Evolutionary conservation across 2,329 filamentous ascomycete species (phyloP).

Genomic region (Fusarium aywerte): DNA sequence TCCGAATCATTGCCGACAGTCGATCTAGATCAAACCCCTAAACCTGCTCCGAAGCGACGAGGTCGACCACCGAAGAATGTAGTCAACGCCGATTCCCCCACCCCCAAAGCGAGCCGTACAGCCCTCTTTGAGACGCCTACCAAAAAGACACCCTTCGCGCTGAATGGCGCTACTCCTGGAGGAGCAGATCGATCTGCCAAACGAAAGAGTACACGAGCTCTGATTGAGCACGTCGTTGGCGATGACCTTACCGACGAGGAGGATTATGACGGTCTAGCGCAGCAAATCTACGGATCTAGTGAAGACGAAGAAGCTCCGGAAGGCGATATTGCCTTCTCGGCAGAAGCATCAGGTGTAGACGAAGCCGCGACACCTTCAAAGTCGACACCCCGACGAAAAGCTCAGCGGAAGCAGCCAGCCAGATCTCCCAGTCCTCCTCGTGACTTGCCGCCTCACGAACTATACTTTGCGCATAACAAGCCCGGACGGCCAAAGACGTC

Average conservation of each 20-base stretch:
- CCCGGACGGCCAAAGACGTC: conserved; percentile 85
- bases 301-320: conserved; percentile 59
- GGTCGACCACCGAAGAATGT: conserved; percentile 51
- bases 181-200: conserved; percentile 87
- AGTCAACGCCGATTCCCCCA: conserved; percentile 49
- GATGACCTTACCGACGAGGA: conserved; percentile 76
- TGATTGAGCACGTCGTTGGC: conserved; percentile 77
- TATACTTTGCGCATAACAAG: conserved; percentile 93
- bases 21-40: conserved; percentile 44
- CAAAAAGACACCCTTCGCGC: conserved; percentile 45
- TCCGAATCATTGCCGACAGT: conserved; percentile 30
- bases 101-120: conserved; percentile 52
- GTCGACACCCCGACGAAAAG: conserved; percentile 49
- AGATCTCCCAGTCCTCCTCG: conserved; percentile 82
- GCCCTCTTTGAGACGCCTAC: conserved; percentile 54
- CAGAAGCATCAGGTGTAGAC: conserved; percentile 38
- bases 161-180: conserved; percentile 66
- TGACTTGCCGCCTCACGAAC: conserved; percentile 86
- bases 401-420: conserved; percentile 45
- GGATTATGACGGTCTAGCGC: conserved; percentile 74
- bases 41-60: conserved; percentile 51
- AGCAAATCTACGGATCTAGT: conserved; percentile 72
- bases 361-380: conserved; percentile 60
- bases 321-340: conserved; percentile 35
- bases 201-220: conserved; percentile 80